Evolutionary conservation across 306 rosid species (phyloP), one percentile per base, ranked within the genome.

Genomic region (Mimosa pudica): DNA sequence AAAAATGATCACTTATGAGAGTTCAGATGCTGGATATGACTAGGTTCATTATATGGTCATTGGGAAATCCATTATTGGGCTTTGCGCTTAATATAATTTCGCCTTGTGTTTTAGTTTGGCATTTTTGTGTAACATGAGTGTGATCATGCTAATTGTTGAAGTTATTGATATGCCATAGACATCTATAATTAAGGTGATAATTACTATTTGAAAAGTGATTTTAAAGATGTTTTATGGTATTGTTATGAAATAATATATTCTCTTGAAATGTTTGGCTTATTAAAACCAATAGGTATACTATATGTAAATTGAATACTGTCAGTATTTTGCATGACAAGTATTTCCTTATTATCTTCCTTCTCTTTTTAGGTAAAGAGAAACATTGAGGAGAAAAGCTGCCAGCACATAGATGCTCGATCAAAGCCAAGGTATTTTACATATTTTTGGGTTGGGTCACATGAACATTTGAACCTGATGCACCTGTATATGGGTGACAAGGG

Each of bases 401-500:
- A 88, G 57, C 99, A 85, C 47, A 52, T 95, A 84, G 99, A 95
- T 84, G 98, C 99, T 45, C 85, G 98, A 64, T 88, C 97, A 83
- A 89, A 91, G 80, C 89, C 97, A 75, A 91, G 98, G 98, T 95
- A 87, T 24, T 79, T 54, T 73, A 61, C 55, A 16, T 79, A 76
- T 38, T 16, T 38, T 61, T 61, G 30, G 30, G 30, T 24, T 30
- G 33, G n/a, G 54, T 36, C 44, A 7, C 16, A 36, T 73, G 20
- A 42, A 61, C 38, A 57, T 57, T 18, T 17, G 30, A 18, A 57
- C 63, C 10, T 10, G 17, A 10, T 61, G 6, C 10, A 4, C 66
- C 66, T 61, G 38, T 61, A 61, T 30, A 10, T 61, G 38, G 66
- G 66, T 61, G 38, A 61, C 8, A 1, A 9, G 17, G 38, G 41